A percentile compares a stretch with the other conserved stretches of the same genome.
These are phyloP conservation scores for Seiridium unicorne DNA, from an alignment of 2,329 filamentous ascomycete genomes.

Conservation along the genomic window DNA sequence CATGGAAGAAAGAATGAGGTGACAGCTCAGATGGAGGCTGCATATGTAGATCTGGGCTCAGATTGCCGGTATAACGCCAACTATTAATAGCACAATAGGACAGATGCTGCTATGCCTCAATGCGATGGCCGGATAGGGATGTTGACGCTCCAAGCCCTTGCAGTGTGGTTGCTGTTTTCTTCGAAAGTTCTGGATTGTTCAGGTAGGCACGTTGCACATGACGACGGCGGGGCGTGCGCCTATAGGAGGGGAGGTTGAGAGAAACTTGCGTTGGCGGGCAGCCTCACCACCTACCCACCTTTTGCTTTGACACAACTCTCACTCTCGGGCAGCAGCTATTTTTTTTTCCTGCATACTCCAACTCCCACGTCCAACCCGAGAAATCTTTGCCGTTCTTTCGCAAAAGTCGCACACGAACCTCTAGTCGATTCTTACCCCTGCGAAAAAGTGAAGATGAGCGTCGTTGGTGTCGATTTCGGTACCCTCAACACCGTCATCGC, in stretches of 20 bases:
- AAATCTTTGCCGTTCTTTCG: slow-evolving; percentile 4
- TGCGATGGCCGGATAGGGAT: too few relatives aligned
- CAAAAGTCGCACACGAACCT: neutral
- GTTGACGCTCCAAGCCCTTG: neutral
- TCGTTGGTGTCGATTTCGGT: slow-evolving; percentile 83
- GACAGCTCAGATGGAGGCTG: too few relatives aligned
- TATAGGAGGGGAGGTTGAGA: slow-evolving; percentile 10
- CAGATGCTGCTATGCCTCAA: too few relatives aligned
- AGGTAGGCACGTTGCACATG: neutral
- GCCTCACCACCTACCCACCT: slow-evolving; percentile 11
- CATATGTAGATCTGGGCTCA: too few relatives aligned
- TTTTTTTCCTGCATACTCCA: slow-evolving; percentile 4
- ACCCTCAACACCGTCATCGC: slow-evolving; percentile 96
- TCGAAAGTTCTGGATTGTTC: slow-evolving; percentile 14
- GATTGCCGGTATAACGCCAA: too few relatives aligned
- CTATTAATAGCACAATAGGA: too few relatives aligned
- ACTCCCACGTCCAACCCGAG: neutral
- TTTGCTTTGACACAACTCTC: slow-evolving; percentile 4
- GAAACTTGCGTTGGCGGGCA: slow-evolving; percentile 5
- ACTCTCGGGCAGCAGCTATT: neutral
- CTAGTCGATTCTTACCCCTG: neutral
- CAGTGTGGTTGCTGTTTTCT: neutral
- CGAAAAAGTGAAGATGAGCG: slow-evolving; percentile 11
- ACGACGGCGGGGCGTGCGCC: slow-evolving; percentile 1
- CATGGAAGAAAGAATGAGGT: too few relatives aligned